Evolutionary conservation across 768 basidiomycete genomes (phyloP), one percentile per base, ranked within the genome.

Genomic region (Ephemerocybe angulata): DNA sequence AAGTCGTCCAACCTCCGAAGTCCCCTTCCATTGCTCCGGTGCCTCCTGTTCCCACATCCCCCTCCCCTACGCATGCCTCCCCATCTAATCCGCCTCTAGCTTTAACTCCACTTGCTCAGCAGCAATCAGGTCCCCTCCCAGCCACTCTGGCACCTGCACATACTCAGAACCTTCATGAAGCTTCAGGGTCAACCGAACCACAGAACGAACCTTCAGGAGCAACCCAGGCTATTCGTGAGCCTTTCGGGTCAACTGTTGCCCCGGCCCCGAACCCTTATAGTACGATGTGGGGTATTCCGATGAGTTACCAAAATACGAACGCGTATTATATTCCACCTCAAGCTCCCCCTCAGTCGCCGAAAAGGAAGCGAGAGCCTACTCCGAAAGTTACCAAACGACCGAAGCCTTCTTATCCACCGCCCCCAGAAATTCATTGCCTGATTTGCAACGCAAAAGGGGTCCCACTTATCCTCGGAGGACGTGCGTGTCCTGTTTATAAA

Each of bases 401-500:
- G 46, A 40, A 58, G 50, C 44, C 41, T 49, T 30, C 46, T 43
- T 15, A 55, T 47, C 38, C 30, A 43, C 27, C 33, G 28, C 28
- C 55, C 31, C 2, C 43, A 5, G 65, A 74, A 13, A 75, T 81
- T 10, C 70, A 74, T 29, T 90, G 88, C 58, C 69, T 77, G 35
- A 69, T 79, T 5, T 90, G 88, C 65, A 78, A 79, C 41, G 77
- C 81, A 64, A 80, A 77, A 15, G 85, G 87, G 62, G 88, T 90
- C 13, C 88, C 88, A 6, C 73, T 90, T n/a, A 81, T 89, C 50
- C 75, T 85, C 65, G 87, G 87, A 54, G 88, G 88, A 38, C 78
- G 88, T 89, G 60, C 77, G 87, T 77, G 24, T 4, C 8, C 17
- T 35, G 8, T 52, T 48, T 48, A 6, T 7, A 43, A 19, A 28